Evolutionary conservation across 306 rosid species (phyloP), one percentile per base, ranked within the genome.

Genomic region (Inga laurina): DNA sequence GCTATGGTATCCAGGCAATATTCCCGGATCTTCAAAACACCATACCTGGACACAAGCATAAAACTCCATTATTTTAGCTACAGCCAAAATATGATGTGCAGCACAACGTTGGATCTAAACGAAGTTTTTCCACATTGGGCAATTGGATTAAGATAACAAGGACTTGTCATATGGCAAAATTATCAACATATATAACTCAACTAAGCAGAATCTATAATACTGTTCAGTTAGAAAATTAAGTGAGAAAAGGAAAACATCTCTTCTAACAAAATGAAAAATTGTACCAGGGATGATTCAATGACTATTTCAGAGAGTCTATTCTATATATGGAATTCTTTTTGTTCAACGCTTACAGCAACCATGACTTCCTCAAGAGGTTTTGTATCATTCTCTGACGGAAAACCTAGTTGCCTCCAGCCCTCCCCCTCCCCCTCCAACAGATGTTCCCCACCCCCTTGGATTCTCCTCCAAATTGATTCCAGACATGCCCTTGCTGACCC

Each of bases 1-100:
- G 99, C 96, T 44, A 93, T 90, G 21, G 87, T 87, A 79, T 95
- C 99, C 14, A 95, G 88, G 87, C 99, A 92, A 80, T 91, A 90
- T 79, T 93, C 99, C 52, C 98, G 94, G 69, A 95, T 89, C 94
- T 93, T 95, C 78, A 80, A 30, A 79, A 92, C 97, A 8, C 93
- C 99, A 79, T 92, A 95, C 99, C 99, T 93, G 79, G 39, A 82
- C 73, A 85, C 81, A 86, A 61, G 46, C 34, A 74, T 32, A 67
- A 11, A 22, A 59, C 66, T 71, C 72, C 81, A 82, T 15, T 24
- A 79, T 44, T 75, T 75, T 18, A 82, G 27, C 24, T 24, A 30
- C 75, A 83, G 27, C 82, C 16, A 72, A 75, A 61, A 86, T 32
- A 41, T 75, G 68, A 68, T 72, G 49, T 41, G 71, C 30, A 49